Evolutionary conservation across 768 basidiomycete genomes (phyloP), one percentile per base, ranked within the genome.

Genomic region (Arthromyces matolae): DNA sequence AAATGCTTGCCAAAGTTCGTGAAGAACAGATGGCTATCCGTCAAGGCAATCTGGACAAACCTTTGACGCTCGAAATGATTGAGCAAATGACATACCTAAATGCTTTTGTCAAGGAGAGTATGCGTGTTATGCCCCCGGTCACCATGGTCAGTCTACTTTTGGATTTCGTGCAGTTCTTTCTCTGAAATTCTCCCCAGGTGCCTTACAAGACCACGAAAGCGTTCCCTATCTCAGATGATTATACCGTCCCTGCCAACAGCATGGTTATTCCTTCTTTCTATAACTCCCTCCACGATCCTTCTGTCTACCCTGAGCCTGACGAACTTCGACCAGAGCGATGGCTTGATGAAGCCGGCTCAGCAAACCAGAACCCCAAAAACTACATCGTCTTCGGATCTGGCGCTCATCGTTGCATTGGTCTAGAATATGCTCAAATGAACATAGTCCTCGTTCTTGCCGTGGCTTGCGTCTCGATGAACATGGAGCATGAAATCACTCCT

Each of bases 201-300:
- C 96, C 96, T n/a, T 99, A 99, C 75, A 81, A 78, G 61, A 76
- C 90, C 13, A 86, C 78, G 42, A 91, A 88, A 68, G 67, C 91
- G 3, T 98, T 99, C 84, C 93, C 93, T 23, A 92, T 99, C 67
- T 74, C 86, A 25, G 71, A 81, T n/a, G 79, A 89, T 59, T 98
- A 98, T 73, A 94, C 88, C 25, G 94, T 92, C 1, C 96, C 96
- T 13, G 80, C 78, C 20, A 83, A 82, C 53, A 87, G 86, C 63
- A 97, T 99, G 89, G 80, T 98, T 59, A 96, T 98, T 58, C 93
- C 92, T 3, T 88, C 89, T 3, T 86, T 94, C 71, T 96, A 83
- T 71, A 87, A 89, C 64, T 93, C 95, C 4, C 74, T 95, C 35
- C 94, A 97, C 64, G 96, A 99, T 67, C 79, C 86, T 24, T 73